Conservation (phyloP, 2,329 filamentous ascomycete species). For the Neurospora crassa region DNA sequence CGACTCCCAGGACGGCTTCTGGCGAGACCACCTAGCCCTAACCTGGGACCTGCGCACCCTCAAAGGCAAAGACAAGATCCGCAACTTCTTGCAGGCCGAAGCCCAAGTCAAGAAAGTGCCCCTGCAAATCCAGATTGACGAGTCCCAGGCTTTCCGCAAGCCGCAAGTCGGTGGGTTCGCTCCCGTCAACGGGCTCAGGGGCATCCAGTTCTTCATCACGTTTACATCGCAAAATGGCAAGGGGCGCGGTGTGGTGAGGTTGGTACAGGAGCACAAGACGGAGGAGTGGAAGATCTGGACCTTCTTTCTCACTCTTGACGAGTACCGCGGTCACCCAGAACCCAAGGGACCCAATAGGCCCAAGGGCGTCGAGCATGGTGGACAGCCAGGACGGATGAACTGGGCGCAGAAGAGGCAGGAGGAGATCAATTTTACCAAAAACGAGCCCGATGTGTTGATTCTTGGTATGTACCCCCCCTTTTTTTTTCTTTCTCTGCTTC, state of each 20-base stretch:
- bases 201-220: conserved; percentile 40
- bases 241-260: conserved; percentile 40
- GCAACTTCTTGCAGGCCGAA: conserved; percentile 21
- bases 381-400: conserved; percentile 35
- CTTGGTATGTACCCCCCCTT: conserved; percentile 32
- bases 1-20: conserved; percentile 35
- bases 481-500: neutral
- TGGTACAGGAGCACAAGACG: conserved; percentile 24
- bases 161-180: conserved; percentile 34
- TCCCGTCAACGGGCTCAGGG: conserved; percentile 31
- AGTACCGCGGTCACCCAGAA: conserved; percentile 37
- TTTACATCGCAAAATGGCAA: conserved; percentile 35
- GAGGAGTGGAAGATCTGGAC: conserved; percentile 46
- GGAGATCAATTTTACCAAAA: conserved; percentile 36
- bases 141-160: conserved; percentile 27
- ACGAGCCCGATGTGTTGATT: conserved; percentile 44
- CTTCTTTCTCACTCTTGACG: conserved; percentile 39
- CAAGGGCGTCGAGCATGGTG: conserved; percentile 39
- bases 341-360: conserved; percentile 29
- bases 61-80: conserved; percentile 33
- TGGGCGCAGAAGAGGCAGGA: conserved; percentile 40
- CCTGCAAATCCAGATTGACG: conserved; percentile 21
- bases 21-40: conserved; percentile 48
- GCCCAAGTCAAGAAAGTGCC: conserved; percentile 11
- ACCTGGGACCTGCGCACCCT: conserved; percentile 47